Evolutionary conservation across 164 flowering plant species (phyloP), one percentile per base, ranked within the genome.

Genomic region (Kalanchoe fedtschenkoi): DNA sequence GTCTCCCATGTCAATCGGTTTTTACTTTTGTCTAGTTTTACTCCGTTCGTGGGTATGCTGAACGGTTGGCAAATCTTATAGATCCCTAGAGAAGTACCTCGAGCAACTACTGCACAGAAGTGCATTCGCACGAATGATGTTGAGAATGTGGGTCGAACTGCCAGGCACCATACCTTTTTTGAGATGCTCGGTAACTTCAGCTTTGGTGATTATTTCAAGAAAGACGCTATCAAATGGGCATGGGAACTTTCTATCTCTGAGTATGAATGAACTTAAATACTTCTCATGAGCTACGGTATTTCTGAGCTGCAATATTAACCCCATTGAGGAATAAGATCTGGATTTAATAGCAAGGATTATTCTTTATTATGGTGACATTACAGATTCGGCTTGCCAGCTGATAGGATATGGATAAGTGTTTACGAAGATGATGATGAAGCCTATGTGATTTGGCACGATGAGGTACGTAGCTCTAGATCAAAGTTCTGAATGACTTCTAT

Each of bases 101-200:
- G 96, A 68, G 98, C 96, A 35, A 71, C 96, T n/a, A 92, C 96
- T 69, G 70, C 96, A 29, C 98, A 89, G 61, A 86, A 72, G 77
- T 92, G 98, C 73, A 88, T 92, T 69, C 86, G 96, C 21, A 88
- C 96, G 32, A 92, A 92, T 77, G 98, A 92, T 73, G 77, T 92
- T 66, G 96, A 92, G 71, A 89, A 92, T 76, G 98, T 92, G 33
- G 98, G 98, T 29, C 74, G 77, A 67, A 89, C 96, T 67, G 37
- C 88, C 54, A 70, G 96, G 22, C 98, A 92, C 66, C 98, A 92
- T 2, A 92, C 97, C 6, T 88, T 93, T 65, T 93, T 93, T 75
- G 96, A 89, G 78, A 93, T 89, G 98, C 90, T 89, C 66, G 98
- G 98, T 33, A 93, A 93, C 74, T 93, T 89, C 71, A 88, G 96